Evolutionary conservation across 2,329 filamentous ascomycete species (phyloP), one percentile per base, ranked within the genome.

Genomic region (Blastomyces silverae): DNA sequence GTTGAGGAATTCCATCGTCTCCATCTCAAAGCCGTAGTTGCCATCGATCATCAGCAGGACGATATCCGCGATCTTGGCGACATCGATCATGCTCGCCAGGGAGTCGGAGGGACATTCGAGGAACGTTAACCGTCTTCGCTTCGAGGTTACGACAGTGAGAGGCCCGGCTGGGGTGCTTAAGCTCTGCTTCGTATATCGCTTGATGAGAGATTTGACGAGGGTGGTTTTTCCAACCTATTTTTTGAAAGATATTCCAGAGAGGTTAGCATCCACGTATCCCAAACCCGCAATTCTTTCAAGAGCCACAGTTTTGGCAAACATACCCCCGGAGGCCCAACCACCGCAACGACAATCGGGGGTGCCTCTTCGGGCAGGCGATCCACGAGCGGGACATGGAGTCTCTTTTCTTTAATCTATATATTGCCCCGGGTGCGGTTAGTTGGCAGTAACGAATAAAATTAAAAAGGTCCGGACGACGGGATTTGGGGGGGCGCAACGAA

Each of bases 1-100:
- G 71, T 97, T 97, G 73, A 99, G 81, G 67, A 99, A 99, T 78
- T 99, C 94, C 94, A 99, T 99, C 0, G 94, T 99, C 83, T 99
- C 94, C 94, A 99, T 99, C 79, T 99, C 94, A 74, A 99, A 99
- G 17, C 94, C 95, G 73, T 90, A 99, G 79, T 97, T 97, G 64
- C 94, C 95, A 74, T 99, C 94, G 71, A 99, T 99, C 90, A 99
- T 94, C 64, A 99, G 84, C 61, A 99, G 83, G 6, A 97, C 91
- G 72, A 99, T 97, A 76, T 99, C 94, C 22, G 95, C 94, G 55
- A 99, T 90, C 79, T 99, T 99, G 66, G 94, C 91, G 64, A 97
- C 85, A 77, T 99, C 94, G 69, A 99, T 92, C 91, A 97, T 97
- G 69, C 90, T 89, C 67, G 95, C 92, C 63, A 99, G 85, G 71